Evolutionary conservation across 495 filamentous ascomycete genomes (phyloP), one percentile per base, ranked within the genome.

Genomic region (Talaromyces wortmannii): DNA sequence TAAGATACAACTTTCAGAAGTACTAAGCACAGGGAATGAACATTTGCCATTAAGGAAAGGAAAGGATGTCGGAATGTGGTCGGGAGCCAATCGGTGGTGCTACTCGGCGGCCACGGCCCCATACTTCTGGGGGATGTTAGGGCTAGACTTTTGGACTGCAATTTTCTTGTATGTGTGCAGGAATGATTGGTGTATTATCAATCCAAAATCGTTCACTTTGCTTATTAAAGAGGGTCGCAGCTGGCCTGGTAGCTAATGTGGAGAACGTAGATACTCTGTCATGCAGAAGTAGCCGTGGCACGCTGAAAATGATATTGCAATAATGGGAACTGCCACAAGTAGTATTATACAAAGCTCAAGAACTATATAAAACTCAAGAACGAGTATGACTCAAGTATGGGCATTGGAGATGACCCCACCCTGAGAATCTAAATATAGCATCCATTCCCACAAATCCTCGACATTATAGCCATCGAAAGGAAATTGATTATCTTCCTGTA

Each of bases 391-490:
- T 50, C 48, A 50, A 31, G 48, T 50, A 18, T 8, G 23, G 3
- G 48, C 11, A 50, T 32, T 31, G 13, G 48, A 50, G 2, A 50
- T n/a, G 4, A 12, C n/a, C 11, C 33, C 48, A 31, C 23, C 15
- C 11, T 33, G 23, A n/a, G 48, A 50, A 13, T 50, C 48, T 31
- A 50, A 50, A 29, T 50, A 50, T n/a, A 50, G 23, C 48, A 50
- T 50, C 48, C 48, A 50, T n/a, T 50, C 48, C 48, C 48, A 50
- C 30, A 50, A 33, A 50, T 50, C 48, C 13, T 50, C 48, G 11
- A 50, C 48, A 50, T 50, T 50, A 18, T 56, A 50, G 8, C 48
- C 48, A 50, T 50, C 48, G 17, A 50, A 50, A 4, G 48, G 48
- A 29, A 50, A 50, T 15, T 50, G 48, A 31, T 13, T 33, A 7